Evolutionary conservation across 495 filamentous ascomycete species (phyloP), one percentile per base, ranked within the genome.

Genomic region (Aspergillus homomorphus): DNA sequence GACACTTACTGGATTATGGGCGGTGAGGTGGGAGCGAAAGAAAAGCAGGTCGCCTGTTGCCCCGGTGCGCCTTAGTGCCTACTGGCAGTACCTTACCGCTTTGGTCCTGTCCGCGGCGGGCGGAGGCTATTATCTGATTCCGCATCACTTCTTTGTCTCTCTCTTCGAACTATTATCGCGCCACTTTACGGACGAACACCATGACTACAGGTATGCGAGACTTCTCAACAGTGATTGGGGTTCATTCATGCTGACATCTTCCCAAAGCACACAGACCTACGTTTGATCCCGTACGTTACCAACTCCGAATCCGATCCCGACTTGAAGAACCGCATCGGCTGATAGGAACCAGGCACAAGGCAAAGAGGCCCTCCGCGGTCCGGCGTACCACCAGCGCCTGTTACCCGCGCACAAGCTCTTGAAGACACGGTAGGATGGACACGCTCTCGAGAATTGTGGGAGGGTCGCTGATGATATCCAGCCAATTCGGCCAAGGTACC

Each of bases 361-460:
- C 63, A 96, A 96, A 82, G 94, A 98, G 72, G 90, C 92, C 67
- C 89, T 89, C 54, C 87, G 92, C 64, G 94, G 94, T 16, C 89
- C 91, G 42, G 94, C 94, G 57, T 98, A 97, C 75, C 94, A 98
- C 72, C 94, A 97, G 79, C 87, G 94, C 53, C 87, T 98, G 12
- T 86, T 96, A 2, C 95, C 94, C 4, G 94, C 94, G 10, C 86
- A 98, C 68, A 97, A 87, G 33, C 85, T 89, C 65, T 84, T 98
- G 64, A 98, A 98, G 75, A 85, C 87, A 58, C 84, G 91, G 86
- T 89, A 81, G 22, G 68, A 51, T 41, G 4, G 14, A 6, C 12
- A 24, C 16, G n/a, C 20, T 41, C 22, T 18, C 30, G 2, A 1
- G 21, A 10, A 16, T 14, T 10, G 4, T 20, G 14, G 1, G 7